A percentile compares a stretch with the other conserved stretches of the same genome.
phyloP scores from a whole-genome alignment of 192 early-diverging fungal genomes.

The Backusella mclennaniae region DNA sequence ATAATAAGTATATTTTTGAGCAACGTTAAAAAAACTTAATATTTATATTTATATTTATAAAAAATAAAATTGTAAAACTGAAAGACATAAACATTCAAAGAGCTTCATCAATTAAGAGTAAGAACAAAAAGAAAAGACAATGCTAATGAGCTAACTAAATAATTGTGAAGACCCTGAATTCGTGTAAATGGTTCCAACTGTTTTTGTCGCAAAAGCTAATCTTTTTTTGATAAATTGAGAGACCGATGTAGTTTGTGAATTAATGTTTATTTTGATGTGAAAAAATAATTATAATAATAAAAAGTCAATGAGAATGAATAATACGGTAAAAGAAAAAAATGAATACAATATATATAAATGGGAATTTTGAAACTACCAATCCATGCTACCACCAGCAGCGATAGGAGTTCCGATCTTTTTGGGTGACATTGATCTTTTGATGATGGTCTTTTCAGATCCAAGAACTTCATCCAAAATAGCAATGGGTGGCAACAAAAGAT shows the following conservation, averaged over 20 bases:
- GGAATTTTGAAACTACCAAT: neutral
- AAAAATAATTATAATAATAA: neutral
- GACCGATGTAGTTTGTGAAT: neutral
- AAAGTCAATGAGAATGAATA: neutral
- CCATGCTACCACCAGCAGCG: neutral
- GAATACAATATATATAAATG: neutral
- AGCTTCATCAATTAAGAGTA: neutral
- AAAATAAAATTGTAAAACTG: neutral
- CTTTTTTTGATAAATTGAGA: neutral
- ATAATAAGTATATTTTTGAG: slow-evolving; percentile 6
- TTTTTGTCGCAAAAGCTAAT: neutral
- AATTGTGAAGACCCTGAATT: neutral
- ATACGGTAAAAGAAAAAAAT: neutral
- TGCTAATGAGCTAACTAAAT: neutral
- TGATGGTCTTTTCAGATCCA: slow-evolving; percentile 50
- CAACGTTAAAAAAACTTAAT: slow-evolving; percentile 1
- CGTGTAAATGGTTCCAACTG: slow-evolving; percentile 5
- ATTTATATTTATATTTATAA: neutral
- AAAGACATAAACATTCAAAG: neutral
- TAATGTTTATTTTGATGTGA: neutral
- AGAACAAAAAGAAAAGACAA: neutral
- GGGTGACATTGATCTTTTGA: slow-evolving; percentile 27
- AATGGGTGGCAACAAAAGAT: slow-evolving; percentile 43
- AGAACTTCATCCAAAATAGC: slow-evolving; percentile 48
- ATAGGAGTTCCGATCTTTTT: neutral